phyloP scores from a whole-genome alignment of 2,329 filamentous ascomycete species.

The Curvularia sp. region DNA sequence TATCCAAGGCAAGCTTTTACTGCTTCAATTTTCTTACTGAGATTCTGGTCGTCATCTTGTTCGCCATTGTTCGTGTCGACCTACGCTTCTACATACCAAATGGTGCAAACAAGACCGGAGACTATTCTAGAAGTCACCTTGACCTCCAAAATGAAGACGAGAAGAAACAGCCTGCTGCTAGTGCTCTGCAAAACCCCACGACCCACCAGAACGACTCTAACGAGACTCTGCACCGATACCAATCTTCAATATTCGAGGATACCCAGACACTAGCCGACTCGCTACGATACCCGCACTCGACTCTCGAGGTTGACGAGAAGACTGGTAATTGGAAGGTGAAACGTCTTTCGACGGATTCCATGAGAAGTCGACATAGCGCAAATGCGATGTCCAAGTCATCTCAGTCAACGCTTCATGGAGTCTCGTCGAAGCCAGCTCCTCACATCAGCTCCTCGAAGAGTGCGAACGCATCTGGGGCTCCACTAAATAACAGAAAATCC shows the following conservation, averaged over 20 bases:
- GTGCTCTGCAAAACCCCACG: slow-evolving; percentile 10
- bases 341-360: slow-evolving; percentile 31
- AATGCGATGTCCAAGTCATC: slow-evolving; percentile 25
- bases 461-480: slow-evolving; percentile 17
- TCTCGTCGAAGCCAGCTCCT: slow-evolving; percentile 16
- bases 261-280: slow-evolving; percentile 45
- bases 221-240: slow-evolving; percentile 41
- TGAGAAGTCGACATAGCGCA: slow-evolving; percentile 17
- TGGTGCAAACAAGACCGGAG: slow-evolving; percentile 62
- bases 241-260: slow-evolving; percentile 43
- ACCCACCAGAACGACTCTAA: slow-evolving; percentile 30
- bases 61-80: slow-evolving; percentile 74
- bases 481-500: slow-evolving; percentile 27
- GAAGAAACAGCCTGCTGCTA: slow-evolving; percentile 27
- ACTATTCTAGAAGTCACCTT: slow-evolving; percentile 36
- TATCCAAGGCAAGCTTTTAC: slow-evolving; percentile 78
- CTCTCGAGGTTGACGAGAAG: slow-evolving; percentile 42
- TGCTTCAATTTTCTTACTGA: slow-evolving; percentile 80
- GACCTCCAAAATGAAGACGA: slow-evolving; percentile 33
- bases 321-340: slow-evolving; percentile 47
- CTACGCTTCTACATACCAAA: slow-evolving; percentile 78
- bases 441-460: slow-evolving; percentile 11
- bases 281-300: slow-evolving; percentile 40
- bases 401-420: slow-evolving; percentile 18
- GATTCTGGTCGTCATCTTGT: slow-evolving; percentile 71